These are phyloP conservation scores for Casuarina equisetifolia DNA, from an alignment of 306 rosid genomes.

Conservation along the genomic window DNA sequence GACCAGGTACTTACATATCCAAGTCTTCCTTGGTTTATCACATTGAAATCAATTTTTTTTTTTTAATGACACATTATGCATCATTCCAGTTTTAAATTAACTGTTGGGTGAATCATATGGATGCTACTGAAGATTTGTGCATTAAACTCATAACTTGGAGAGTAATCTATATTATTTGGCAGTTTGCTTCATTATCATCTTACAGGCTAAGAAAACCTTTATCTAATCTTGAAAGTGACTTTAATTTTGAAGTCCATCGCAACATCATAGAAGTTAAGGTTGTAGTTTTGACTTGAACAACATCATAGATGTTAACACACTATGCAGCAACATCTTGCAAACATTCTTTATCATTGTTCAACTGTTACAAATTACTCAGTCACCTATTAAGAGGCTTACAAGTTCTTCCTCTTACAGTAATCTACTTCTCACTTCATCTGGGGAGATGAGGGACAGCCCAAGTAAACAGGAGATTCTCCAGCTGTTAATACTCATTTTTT, in stretches of 20 bases:
- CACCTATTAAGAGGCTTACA: neutral
- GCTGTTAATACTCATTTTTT: neutral
- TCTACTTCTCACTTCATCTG: no score
- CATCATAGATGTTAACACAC: neutral
- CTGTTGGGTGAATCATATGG: neutral
- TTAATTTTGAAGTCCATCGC: neutral
- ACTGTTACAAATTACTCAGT: neutral
- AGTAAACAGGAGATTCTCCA: neutral
- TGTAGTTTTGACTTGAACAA: neutral
- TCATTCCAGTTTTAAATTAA: neutral
- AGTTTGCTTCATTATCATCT: neutral
- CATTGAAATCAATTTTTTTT: neutral
- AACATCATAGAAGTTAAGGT: neutral
- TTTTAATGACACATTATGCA: neutral
- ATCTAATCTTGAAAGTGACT: neutral
- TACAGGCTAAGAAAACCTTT: neutral
- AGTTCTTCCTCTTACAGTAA: neutral
- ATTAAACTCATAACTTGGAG: neutral
- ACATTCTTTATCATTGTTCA: neutral
- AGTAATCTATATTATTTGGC: neutral
- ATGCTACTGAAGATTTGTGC: neutral
- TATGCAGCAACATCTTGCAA: neutral
- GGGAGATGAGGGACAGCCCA: no score
- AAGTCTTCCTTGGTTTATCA: neutral
- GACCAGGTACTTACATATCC: constrained; percentile 40